Base-by-base conservation (phyloP, 805 yeast genomes). In the Kodamaea fukazawae region DNA sequence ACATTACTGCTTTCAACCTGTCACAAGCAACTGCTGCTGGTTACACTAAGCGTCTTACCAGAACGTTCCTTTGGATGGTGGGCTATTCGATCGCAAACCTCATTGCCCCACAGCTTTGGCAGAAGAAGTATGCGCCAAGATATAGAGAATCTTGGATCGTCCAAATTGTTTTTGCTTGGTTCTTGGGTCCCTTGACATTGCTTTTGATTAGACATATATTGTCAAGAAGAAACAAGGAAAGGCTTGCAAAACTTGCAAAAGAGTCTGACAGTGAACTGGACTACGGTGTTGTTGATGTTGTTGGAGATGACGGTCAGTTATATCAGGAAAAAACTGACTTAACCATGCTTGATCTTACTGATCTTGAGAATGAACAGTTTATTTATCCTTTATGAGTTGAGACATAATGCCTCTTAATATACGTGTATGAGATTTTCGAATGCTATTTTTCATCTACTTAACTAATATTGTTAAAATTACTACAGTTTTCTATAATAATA, bases 81-180 rank as follows among this genome's bases (percentile, higher is more conserved):
- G 65, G 65, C 13, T 77, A 72, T 42, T 62, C 75, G 42, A 45
- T 76, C 36, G 63, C 77, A 7, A 78, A 78, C 47, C 65, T 78
- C 26, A 70, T 77, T 20, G 71, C 79, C 3, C 81, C 83, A 3
- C 83, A 77, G 51, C 50, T 78, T 26, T 78, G 81, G 81, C 63
- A 66, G 51, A 58, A 50, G 7, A 54, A 49, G n/a, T 72, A 71
- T 46, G 64, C 70, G 6, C 81, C 82, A 34, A 45, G 52, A 11
- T 59, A 55, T 29, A 44, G 47, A 13, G 50, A 56, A 4, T 58
- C 63, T 9, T 54, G 83, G 83, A 61, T 70, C 38, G 78, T 76
- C 8, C 83, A 77, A 50, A 73, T 77, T 36, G 78, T 76, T 8
- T 47, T 75, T 20, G 5, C 23, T n/a, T 66, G 77, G 7, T 78